Base-by-base conservation (phyloP, 768 basidiomycete genomes). In the Pilatotrama ljubarskyi region DNA sequence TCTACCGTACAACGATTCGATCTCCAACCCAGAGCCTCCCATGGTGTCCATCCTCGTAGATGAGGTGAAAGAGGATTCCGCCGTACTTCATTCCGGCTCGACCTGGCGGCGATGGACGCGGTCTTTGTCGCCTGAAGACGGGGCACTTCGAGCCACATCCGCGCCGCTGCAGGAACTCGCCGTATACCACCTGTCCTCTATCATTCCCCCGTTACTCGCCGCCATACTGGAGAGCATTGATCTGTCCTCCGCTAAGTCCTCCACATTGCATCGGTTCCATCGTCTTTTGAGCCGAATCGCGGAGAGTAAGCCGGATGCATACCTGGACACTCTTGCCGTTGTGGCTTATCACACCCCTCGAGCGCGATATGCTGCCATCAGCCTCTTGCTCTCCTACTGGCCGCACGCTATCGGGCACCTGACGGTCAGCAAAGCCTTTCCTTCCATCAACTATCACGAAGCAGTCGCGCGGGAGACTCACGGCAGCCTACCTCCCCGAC, bases 311-410 rank as follows among this genome's bases (percentile, higher is more conserved):
- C 77, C 80, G 0, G 91, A 93, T 70, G 77, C 82, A 3, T 86
- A 87, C 68, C 76, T 84, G 42, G 91, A 93, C 71, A 56, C 91
- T 1, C 78, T 95, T 10, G 84, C 90, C 61, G 78, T 91, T 32
- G 75, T 86, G 26, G 90, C 90, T 13, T 87, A 88, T 68, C 84
- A 86, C 52, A 79, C 84, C 3, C 70, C 80, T 7, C 77, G 71
- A 52, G 79, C 86, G 22, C 77, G 88, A 25, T 77, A 78, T 43
- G 70, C 75, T 22, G 90, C 89, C 10, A 71, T 87, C 61, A 71
- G 76, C 37, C 70, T 88, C 6, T 73, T 95, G 22, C 70, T 76
- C 10, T 81, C 80, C 6, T 79, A 87, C 58, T 93, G 88, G 86
- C 88, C 90, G 1, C 78, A 78, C 49, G 77, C 85, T 2, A 68